Percentiles rank a stretch among this genome's conserved stretches.
These are phyloP conservation scores for Aspergillus sp. DNA, from an alignment of 2,329 filamentous ascomycete genomes.

Conservation along the genomic window DNA sequence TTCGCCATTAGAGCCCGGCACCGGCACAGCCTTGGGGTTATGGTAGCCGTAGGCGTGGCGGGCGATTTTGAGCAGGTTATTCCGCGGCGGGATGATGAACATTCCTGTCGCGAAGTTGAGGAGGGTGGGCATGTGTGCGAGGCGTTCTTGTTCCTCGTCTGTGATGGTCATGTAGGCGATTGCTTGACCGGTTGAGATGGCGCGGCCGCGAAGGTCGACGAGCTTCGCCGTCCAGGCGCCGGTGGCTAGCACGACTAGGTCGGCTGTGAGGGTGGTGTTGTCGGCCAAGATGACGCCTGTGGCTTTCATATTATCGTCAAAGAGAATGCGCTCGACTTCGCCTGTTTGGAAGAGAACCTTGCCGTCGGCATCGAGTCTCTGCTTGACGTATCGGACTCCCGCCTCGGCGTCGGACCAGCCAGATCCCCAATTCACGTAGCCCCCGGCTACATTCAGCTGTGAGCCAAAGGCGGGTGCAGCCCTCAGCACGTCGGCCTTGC, in stretches of 20 bases:
- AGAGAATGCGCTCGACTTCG: conserved; percentile 31
- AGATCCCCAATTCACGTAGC: conserved; percentile 44
- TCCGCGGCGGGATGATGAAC: conserved; percentile 52
- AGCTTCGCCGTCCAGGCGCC: conserved; percentile 82
- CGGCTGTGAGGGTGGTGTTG: conserved; percentile 53
- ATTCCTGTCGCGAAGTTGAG: conserved; percentile 47
- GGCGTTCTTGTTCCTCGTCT: conserved; percentile 60
- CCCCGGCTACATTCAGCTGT: conserved; percentile 31
- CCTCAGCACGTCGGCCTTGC: conserved; percentile 27
- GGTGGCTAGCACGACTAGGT: conserved; percentile 73
- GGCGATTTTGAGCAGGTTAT: conserved; percentile 62
- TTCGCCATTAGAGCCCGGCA: conserved; percentile 15
- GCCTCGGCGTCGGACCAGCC: conserved; percentile 43
- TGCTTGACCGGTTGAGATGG: conserved; percentile 75
- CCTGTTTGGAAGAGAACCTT: conserved; percentile 33
- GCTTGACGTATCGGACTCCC: conserved; percentile 34
- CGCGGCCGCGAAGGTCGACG: conserved; percentile 71
- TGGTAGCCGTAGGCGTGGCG: conserved; percentile 66
- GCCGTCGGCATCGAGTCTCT: conserved; percentile 29
- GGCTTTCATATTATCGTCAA: conserved; percentile 16
- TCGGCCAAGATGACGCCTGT: conserved; percentile 50
- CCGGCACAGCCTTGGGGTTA: conserved; percentile 34
- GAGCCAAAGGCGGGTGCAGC: conserved; percentile 31
- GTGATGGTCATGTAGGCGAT: conserved; percentile 74
- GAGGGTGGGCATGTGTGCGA: conserved; percentile 63